Conservation (phyloP, 108 stramenopile species). For the Cylindrotheca fusiformis region DNA sequence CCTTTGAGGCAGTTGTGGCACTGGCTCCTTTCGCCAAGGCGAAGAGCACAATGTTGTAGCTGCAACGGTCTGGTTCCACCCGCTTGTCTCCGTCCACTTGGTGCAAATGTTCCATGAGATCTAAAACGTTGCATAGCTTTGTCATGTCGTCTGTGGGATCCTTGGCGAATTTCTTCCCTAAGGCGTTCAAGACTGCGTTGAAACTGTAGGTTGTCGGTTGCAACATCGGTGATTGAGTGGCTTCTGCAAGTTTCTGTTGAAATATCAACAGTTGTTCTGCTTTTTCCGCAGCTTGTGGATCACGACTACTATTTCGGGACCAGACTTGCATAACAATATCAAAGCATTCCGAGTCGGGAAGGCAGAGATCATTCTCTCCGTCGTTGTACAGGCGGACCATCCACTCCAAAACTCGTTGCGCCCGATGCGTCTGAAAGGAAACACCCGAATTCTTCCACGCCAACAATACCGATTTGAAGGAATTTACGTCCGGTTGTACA, state of each 20-base stretch:
- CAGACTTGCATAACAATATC: slow-evolving; percentile 62
- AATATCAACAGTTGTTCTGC: slow-evolving; percentile 60
- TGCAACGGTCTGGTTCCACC: slow-evolving; percentile 35
- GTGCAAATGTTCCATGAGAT: slow-evolving; percentile 53
- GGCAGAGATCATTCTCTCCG: slow-evolving; percentile 42
- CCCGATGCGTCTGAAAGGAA: slow-evolving; percentile 27
- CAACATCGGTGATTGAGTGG: slow-evolving; percentile 12
- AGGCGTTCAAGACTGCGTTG: slow-evolving; percentile 62
- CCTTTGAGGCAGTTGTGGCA: slow-evolving; percentile 43
- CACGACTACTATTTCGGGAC: slow-evolving; percentile 33
- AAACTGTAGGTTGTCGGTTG: slow-evolving; percentile 44
- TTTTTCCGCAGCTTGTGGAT: slow-evolving; percentile 50
- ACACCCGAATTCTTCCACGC: slow-evolving; percentile 37
- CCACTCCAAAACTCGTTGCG: slow-evolving; percentile 61
- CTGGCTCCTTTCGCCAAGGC: slow-evolving; percentile 35
- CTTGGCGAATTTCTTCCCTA: slow-evolving; percentile 42
- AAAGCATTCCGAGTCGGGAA: slow-evolving; percentile 61
- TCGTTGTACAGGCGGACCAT: slow-evolving; percentile 52
- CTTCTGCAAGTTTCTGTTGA: slow-evolving; percentile 48
- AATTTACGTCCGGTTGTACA: slow-evolving; percentile 49
- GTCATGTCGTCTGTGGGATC: slow-evolving; percentile 22
- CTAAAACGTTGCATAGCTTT: slow-evolving; percentile 46
- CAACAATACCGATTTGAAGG: slow-evolving; percentile 38
- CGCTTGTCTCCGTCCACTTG: slow-evolving; percentile 28
- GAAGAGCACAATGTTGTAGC: slow-evolving; percentile 37